Evolutionary conservation across 495 filamentous ascomycete genomes (phyloP), one percentile per base, ranked within the genome.

Genomic region (Symbiotaphrina buchneri): DNA sequence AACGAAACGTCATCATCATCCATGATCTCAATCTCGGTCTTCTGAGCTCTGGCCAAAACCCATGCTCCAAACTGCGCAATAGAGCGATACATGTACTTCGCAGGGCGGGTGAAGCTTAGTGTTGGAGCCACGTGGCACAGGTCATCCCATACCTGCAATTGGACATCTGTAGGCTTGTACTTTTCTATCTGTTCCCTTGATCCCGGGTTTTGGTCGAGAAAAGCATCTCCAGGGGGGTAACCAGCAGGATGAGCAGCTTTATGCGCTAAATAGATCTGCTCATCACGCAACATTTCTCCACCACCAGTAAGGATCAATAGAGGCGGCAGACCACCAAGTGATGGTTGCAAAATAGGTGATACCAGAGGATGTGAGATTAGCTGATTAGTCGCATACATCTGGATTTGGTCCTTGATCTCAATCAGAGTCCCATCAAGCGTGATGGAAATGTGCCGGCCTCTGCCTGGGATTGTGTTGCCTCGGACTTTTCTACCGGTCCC

Each of bases 121-220:
- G 82, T 90, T 4, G 82, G 78, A 2, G 74, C 77, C 8, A 92
- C 85, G 45, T 95, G 85, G 32, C 85, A 95, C 11, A 92, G 54
- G 43, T 91, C 70, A 19, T 94, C 85, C 80, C 85, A 94, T 5
- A 95, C 74, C 48, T 95, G 85, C n/a, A 95, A 56, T 47, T 91
- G 82, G 6, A 95, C 85, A 44, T 91, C 71, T 0, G 85, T 95
- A 2, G 80, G 75, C 21, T 65, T 62, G 43, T 74, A 87, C 23
- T 64, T 67, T 16, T 59, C 48, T 11, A 90, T 39, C 6, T 35
- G 49, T n/a, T 52, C 51, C 29, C 29, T 30, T 54, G 48, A 10
- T 59, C 44, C 10, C 72, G 63, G 2, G 25, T 65, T 46, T 24
- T 82, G 74, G 23, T 71, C 55, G 19, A 85, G 55, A 33, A 71